Conservation (phyloP, 2,329 filamentous ascomycete genomes). For the Ustilaginoidea virens region DNA sequence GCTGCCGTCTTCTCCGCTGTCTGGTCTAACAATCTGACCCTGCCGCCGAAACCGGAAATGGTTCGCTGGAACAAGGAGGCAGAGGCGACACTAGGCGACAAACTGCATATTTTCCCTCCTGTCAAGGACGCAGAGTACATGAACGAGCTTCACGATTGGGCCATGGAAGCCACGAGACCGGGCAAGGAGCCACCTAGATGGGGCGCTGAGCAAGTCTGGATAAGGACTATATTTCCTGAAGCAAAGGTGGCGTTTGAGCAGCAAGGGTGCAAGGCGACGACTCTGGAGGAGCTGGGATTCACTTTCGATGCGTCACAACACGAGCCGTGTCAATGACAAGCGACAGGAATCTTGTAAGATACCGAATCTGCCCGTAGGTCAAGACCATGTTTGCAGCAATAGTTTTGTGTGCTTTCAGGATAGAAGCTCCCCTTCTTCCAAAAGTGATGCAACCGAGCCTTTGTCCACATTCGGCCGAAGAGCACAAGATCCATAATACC, state of each 20-base stretch:
- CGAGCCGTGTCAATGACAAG: background rate
- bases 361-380: no score
- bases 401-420: no score
- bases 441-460: no score
- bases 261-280: conserved; percentile 47
- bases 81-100: conserved; percentile 28
- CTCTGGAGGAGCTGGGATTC: conserved; percentile 59
- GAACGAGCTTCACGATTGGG: conserved; percentile 52
- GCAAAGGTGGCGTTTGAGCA: conserved; percentile 60
- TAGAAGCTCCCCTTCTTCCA: no score
- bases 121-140: conserved; percentile 49
- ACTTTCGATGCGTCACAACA: conserved; percentile 24
- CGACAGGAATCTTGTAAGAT: no score
- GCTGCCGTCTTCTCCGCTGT: conserved; percentile 61
- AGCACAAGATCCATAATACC: no score
- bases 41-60: conserved; percentile 54
- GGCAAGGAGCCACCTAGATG: conserved; percentile 60
- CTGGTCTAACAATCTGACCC: conserved; percentile 52
- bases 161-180: conserved; percentile 27
- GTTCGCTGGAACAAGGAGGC: conserved; percentile 48
- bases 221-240: conserved; percentile 48
- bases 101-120: conserved; percentile 15
- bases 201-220: conserved; percentile 57
- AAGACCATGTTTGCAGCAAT: background rate
- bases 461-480: no score